Base-by-base conservation (phyloP, 176 grass and related monocot species). In the Areca catechu region DNA sequence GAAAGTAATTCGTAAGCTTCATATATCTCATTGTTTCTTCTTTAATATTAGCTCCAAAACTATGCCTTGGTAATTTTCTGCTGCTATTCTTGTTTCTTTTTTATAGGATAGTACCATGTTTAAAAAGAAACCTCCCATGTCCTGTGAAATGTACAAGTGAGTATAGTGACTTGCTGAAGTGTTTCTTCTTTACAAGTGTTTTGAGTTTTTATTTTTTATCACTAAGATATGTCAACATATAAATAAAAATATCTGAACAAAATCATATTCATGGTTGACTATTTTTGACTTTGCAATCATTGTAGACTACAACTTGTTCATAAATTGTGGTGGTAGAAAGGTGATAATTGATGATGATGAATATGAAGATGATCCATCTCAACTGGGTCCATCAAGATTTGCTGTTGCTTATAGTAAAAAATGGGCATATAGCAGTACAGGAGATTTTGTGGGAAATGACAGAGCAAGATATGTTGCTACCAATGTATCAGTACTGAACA, bases 361-460 rank as follows among this genome's bases (percentile, higher is more conserved):
- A 28, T 66, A 66, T 17, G 5, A 66, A 29, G 22, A 19, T 29
- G 63, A 66, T 66, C 3, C 7, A 29, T 20, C 20, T 43, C 23
- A 4, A 15, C 0, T 5, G 0, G 23, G 49, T 4, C 5, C 16
- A 27, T 66, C 49, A 0, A 53, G 5, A 18, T 66, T n/a, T 66
- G 34, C 10, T 14, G 2, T 14, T 12, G 16, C 15, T 16, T 1
- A 28, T 4, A 56, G 4, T 37, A 48, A 4, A 19, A 19, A 5
- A 52, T 66, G 63, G 63, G 63, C 63, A 19, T 66, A 53, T 5
- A 67, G 65, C 51, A 37, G 3, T 16, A 67, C 65, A 20, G 65
- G 65, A 17, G 65, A 67, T n/a, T 67, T 67, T 16, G 27, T 67
- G 3, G 51, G 22, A 10, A 14, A 66, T 5, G 21, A 20, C 0